These are phyloP conservation scores for Penicillium verrucosum DNA, from an alignment of 2,329 filamentous ascomycete species.

Conservation along the genomic window DNA sequence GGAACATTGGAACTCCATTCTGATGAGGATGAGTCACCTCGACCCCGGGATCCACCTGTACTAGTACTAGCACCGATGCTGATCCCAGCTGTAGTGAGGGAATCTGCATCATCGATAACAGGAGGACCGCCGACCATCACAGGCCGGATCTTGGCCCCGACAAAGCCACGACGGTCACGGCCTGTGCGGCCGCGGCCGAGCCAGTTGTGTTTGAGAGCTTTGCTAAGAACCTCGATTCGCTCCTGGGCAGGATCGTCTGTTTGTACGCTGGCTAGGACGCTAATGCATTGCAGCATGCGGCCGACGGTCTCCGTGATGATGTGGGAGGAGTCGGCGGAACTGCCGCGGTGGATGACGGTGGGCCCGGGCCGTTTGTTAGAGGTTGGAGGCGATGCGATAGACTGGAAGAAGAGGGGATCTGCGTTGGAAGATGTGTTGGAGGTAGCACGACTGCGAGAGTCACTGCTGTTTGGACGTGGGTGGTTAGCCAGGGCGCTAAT, in stretches of 20 bases:
- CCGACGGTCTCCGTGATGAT: constrained; percentile 93
- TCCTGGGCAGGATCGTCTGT: constrained; percentile 69
- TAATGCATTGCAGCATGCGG: constrained; percentile 93
- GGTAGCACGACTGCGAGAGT: constrained; percentile 69
- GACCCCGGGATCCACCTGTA: constrained; percentile 17
- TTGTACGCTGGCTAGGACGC: constrained; percentile 76
- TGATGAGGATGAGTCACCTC: constrained; percentile 25
- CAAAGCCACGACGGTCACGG: constrained; percentile 82
- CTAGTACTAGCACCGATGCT: constrained; percentile 25
- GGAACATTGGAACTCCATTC: constrained; percentile 20
- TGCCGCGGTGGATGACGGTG: constrained; percentile 34
- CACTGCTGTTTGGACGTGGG: constrained; percentile 19
- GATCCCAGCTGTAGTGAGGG: constrained; percentile 22
- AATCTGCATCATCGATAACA: constrained; percentile 27
- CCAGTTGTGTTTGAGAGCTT: constrained; percentile 95
- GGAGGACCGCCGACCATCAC: constrained; percentile 27
- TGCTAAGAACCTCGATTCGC: constrained; percentile 78
- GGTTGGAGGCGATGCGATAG: constrained; percentile 38
- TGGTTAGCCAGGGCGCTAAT: constrained; percentile 36
- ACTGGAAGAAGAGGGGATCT: constrained; percentile 44
- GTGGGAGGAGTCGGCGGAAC: constrained; percentile 50
- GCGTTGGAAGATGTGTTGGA: constrained; percentile 69
- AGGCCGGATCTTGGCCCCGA: constrained; percentile 60
- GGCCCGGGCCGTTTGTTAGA: constrained; percentile 30
- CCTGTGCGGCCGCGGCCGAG: constrained; percentile 85